Percentiles rank a stretch among this genome's conserved stretches.
phyloP scores from a whole-genome alignment of 2,329 filamentous ascomycete species.

The Colletotrichum theobromicola region DNA sequence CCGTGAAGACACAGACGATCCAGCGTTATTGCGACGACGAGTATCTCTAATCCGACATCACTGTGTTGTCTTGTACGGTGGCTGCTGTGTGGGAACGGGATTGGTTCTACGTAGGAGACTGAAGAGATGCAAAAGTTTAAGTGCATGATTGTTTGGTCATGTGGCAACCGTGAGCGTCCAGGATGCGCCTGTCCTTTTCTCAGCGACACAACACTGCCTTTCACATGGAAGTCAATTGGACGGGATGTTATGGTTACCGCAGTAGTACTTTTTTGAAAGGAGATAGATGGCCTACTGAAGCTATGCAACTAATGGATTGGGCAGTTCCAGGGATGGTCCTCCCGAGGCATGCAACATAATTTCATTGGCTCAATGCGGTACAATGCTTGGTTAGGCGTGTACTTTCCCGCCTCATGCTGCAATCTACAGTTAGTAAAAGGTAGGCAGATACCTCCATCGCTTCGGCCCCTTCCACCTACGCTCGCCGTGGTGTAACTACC shows the following conservation, averaged over 20 bases:
- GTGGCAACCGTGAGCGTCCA: no score
- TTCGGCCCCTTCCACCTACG: background rate
- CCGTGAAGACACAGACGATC: background rate
- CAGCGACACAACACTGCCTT: no score
- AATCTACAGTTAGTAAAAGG: background rate
- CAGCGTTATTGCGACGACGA: background rate
- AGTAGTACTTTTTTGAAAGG: no score
- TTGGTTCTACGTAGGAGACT: background rate
- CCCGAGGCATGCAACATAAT: conserved; percentile 8
- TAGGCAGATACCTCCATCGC: background rate
- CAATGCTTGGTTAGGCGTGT: background rate
- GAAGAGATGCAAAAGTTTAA: background rate
- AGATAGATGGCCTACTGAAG: no score
- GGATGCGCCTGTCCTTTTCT: background rate
- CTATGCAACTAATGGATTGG: background rate
- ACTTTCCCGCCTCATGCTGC: conserved; percentile 7
- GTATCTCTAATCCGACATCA: background rate
- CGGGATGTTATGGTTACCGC: background rate
- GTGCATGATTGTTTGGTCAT: no score
- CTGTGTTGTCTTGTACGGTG: background rate
- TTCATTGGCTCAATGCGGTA: conserved; percentile 14
- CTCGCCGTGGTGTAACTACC: background rate
- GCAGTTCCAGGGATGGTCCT: background rate
- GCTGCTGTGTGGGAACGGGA: background rate
- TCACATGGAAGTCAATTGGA: background rate